These are phyloP conservation scores for Vanderwaltozyma polyspora DNA, from an alignment of 805 yeast species.

Conservation along the genomic window DNA sequence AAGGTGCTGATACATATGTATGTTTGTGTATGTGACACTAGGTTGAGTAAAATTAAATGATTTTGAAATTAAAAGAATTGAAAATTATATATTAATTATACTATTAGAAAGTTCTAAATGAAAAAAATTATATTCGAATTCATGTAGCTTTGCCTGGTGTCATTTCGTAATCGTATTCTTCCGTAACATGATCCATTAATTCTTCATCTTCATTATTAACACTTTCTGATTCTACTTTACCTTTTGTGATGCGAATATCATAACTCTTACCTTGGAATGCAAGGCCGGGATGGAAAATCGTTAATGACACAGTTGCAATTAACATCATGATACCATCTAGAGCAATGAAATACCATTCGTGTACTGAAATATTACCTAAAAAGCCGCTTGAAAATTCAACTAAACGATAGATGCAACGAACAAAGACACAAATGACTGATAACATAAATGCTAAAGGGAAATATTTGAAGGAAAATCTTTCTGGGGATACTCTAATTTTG, in stretches of 20 bases:
- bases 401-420: conserved; percentile 64
- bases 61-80: no score
- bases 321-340: conserved; percentile 56
- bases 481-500: conserved; percentile 21
- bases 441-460: conserved; percentile 37
- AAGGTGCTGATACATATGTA: no score
- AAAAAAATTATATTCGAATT: no score
- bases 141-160: no score
- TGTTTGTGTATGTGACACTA: no score
- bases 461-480: conserved; percentile 27
- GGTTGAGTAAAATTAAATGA: no score
- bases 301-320: conserved; percentile 34
- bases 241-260: conserved; percentile 17
- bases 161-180: no score
- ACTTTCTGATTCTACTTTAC: conserved; percentile 10
- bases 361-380: conserved; percentile 50
- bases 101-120: no score
- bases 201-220: no score
- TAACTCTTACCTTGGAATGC: conserved; percentile 31
- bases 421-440: conserved; percentile 43
- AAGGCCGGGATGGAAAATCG: conserved; percentile 55
- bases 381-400: conserved; percentile 58
- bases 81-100: no score
- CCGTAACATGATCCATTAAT: no score
- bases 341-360: conserved; percentile 47